Percentiles rank a stretch among this genome's conserved stretches.
Conservation (phyloP, 2,329 filamentous ascomycete genomes). For the Colletotrichum lupini region DNA sequence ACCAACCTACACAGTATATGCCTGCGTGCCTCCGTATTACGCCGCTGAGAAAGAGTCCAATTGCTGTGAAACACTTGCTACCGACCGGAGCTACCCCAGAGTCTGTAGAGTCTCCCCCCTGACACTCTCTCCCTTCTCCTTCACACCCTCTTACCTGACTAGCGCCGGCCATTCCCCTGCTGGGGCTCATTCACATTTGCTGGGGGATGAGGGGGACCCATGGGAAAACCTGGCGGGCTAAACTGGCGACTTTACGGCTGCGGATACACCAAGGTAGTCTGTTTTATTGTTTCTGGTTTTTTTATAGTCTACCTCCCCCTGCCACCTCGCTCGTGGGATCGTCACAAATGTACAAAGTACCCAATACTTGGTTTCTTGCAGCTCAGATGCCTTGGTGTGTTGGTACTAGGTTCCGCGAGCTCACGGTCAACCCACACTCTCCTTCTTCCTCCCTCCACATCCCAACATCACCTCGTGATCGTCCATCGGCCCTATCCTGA, state of each 20-base stretch:
- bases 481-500: slow-evolving; percentile 15
- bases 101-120: background rate
- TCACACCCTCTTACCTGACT: slow-evolving; percentile 2
- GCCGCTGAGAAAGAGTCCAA: background rate
- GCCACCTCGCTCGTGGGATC: background rate
- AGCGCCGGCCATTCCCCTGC: background rate
- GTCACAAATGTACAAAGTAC: background rate
- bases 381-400: background rate
- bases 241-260: background rate
- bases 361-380: background rate
- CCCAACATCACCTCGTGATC: slow-evolving; percentile 23
- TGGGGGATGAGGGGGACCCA: slow-evolving; percentile 12
- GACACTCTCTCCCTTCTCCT: background rate
- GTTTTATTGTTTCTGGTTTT: background rate
- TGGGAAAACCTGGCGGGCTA: background rate
- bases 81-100: slow-evolving; percentile 12
- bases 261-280: background rate
- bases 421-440: background rate
- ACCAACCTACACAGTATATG: too few species aligned
- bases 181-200: background rate
- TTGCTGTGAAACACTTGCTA: background rate
- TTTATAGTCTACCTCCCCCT: background rate
- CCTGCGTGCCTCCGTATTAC: too few species aligned
- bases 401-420: background rate
- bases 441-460: background rate